Percentiles rank a stretch among this genome's conserved stretches.
Conservation (phyloP, 75 land plant species). For the Cunninghamia lanceolata region DNA sequence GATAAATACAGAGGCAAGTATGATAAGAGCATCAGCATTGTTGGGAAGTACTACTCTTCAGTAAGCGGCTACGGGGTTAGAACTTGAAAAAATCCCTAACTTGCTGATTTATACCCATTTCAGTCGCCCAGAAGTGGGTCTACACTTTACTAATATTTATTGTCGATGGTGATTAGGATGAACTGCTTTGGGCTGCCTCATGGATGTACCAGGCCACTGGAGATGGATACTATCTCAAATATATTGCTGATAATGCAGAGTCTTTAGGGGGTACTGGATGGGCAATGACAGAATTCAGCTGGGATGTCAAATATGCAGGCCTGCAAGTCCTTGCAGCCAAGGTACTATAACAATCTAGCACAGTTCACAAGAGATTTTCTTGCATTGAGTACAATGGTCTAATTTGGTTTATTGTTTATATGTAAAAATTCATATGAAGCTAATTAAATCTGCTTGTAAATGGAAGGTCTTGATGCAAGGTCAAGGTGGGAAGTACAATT, state of each 20-base stretch:
- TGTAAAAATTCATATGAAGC: background rate
- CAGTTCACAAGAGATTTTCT: background rate
- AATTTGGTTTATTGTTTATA: background rate
- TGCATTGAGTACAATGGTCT: background rate
- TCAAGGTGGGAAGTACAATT: constrained; percentile 16
- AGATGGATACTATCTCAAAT: constrained; percentile 34
- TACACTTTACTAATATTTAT: background rate
- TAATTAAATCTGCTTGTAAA: background rate
- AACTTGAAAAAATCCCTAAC: background rate
- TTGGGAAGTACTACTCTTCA: constrained; percentile 34
- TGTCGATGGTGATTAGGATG: constrained; percentile 31
- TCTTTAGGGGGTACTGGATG: constrained; percentile 50
- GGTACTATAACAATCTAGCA: constrained; percentile 18
- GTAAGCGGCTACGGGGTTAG: constrained; percentile 41
- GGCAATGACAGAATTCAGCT: constrained; percentile 55
- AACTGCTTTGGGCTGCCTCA: constrained; percentile 60
- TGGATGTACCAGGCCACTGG: constrained; percentile 58
- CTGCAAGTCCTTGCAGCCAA: constrained; percentile 56
- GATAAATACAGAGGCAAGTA: constrained; percentile 54
- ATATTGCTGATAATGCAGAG: constrained; percentile 38
- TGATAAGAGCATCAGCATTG: constrained; percentile 29
- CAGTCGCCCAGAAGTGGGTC: background rate
- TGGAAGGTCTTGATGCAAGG: constrained; percentile 26
- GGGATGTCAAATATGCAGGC: constrained; percentile 65
- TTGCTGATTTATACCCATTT: background rate